These are phyloP conservation scores for Petasospora rhodanensis DNA, from an alignment of 1,139 yeast genomes.

Conservation along the genomic window DNA sequence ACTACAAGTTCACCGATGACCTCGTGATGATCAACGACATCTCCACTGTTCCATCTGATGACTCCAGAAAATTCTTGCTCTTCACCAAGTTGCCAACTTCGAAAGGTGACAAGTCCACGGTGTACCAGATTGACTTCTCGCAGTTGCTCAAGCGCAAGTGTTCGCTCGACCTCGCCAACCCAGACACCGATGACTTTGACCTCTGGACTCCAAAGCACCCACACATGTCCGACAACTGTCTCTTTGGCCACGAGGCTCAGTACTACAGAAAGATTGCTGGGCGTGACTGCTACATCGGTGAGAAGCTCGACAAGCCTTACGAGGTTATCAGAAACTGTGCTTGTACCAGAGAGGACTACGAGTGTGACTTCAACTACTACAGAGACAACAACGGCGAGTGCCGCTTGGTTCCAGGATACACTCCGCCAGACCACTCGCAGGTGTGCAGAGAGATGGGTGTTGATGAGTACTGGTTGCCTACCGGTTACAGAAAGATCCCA, in stretches of 20 bases:
- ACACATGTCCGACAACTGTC: constrained; percentile 49
- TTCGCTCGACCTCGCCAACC: constrained; percentile 54
- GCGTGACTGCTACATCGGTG: constrained; percentile 76
- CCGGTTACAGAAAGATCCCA: constrained; percentile 76
- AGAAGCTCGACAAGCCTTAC: constrained; percentile 58
- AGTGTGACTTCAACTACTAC: constrained; percentile 85
- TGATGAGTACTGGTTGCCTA: constrained; percentile 70
- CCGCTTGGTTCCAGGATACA: constrained; percentile 66
- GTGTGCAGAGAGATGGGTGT: constrained; percentile 55
- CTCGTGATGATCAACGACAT: constrained; percentile 61
- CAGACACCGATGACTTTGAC: constrained; percentile 69
- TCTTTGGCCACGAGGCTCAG: constrained; percentile 83
- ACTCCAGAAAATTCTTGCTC: constrained; percentile 68
- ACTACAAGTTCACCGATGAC: constrained; percentile 57
- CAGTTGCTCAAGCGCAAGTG: constrained; percentile 64
- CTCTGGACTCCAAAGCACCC: constrained; percentile 52
- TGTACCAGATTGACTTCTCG: constrained; percentile 69
- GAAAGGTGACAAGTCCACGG: constrained; percentile 37
- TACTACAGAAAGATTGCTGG: constrained; percentile 70
- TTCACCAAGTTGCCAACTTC: constrained; percentile 38
- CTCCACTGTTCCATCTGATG: constrained; percentile 89
- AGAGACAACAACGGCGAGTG: constrained; percentile 80
- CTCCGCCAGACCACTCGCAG: constrained; percentile 64
- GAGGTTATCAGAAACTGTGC: constrained; percentile 63
- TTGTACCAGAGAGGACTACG: constrained; percentile 85